Base-by-base conservation (phyloP, 805 yeast genomes). In the Schwanniomyces polymorphus region DNA sequence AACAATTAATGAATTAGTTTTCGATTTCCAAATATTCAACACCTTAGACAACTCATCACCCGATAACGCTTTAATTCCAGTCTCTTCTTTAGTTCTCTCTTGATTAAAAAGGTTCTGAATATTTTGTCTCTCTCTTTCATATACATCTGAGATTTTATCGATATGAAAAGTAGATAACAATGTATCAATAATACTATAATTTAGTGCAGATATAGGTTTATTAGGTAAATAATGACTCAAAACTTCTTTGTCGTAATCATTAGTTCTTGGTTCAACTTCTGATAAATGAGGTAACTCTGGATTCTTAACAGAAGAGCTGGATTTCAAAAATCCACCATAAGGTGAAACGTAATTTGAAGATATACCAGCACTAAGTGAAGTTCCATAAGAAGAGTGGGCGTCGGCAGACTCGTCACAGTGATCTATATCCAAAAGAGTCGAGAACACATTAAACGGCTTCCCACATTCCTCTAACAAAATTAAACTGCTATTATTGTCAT, bases 171-270 rank as follows among this genome's bases (percentile, higher is more conserved):
- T 48, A 18, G 47, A 43, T 26, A 50, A 27, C 16, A 50, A 34
- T 2, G 61, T 53, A 41, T 58, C 60, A 5, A 60, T 50, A 7
- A 60, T 33, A 9, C 63, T 52, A 43, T 53, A 58, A 16, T 50
- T 45, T 10, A 48, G 44, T 18, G 17, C 51, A 5, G 64, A 53
- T 12, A 54, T 50, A 5, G 59, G 59, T 25, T 49, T 48, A 16
- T 48, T 45, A 5, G 63, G 61, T 27, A 47, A 45, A 43, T 60
- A 60, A 47, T 53, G 59, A 10, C 49, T 53, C 39, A 54, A 53
- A 2, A 60, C 46, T 17, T 38, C 45, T 9, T 39, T 39, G 33
- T 58, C 58, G 31, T 60, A 60, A 6, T 59, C 63, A 27, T 53
- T 53, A 11, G 14, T 23, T 6, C 25, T 18, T 12, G 11, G 9